Percentiles rank a stretch among this genome's conserved stretches.
Conservation (phyloP, 306 rosid species). For the Cicer cuneatum region DNA sequence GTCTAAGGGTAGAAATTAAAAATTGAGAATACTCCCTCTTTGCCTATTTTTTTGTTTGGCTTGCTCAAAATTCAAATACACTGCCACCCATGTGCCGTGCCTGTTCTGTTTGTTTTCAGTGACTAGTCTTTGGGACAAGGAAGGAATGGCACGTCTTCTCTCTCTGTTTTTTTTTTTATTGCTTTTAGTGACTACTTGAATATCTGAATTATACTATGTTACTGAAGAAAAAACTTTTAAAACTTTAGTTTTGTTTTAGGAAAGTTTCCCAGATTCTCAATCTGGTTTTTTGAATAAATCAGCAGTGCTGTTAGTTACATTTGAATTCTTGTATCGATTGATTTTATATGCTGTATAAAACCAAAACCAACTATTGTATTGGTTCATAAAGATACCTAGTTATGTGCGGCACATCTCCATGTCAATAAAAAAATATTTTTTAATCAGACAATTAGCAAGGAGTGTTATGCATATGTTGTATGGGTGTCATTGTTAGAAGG, state of each 20-base stretch:
- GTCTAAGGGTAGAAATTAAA: not conserved
- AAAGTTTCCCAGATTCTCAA: slow-evolving; percentile 1
- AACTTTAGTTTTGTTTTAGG: not conserved
- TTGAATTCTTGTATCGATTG: slow-evolving; percentile 10
- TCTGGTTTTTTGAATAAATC: not conserved
- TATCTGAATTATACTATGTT: slow-evolving; percentile 18
- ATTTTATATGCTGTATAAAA: slow-evolving; percentile 6
- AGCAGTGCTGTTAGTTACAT: not conserved
- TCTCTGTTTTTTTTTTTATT: not conserved
- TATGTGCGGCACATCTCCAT: not conserved
- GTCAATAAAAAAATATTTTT: slow-evolving; percentile 3
- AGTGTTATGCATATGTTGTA: not conserved
- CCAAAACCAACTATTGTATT: slow-evolving; percentile 7
- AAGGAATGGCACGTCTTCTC: not conserved
- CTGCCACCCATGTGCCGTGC: slow-evolving; percentile 1
- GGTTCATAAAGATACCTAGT: not conserved
- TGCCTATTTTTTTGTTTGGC: not conserved
- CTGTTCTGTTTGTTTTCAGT: not conserved
- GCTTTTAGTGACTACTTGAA: slow-evolving; percentile 3
- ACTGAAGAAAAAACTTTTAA: not conserved
- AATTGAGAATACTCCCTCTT: not conserved
- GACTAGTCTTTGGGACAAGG: not conserved
- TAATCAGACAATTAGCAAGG: not conserved
- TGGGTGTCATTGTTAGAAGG: not conserved
- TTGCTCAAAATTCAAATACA: too few relatives aligned